Base-by-base conservation (phyloP, 2,329 filamentous ascomycete species). In the Scedosporium apiospermum region DNA sequence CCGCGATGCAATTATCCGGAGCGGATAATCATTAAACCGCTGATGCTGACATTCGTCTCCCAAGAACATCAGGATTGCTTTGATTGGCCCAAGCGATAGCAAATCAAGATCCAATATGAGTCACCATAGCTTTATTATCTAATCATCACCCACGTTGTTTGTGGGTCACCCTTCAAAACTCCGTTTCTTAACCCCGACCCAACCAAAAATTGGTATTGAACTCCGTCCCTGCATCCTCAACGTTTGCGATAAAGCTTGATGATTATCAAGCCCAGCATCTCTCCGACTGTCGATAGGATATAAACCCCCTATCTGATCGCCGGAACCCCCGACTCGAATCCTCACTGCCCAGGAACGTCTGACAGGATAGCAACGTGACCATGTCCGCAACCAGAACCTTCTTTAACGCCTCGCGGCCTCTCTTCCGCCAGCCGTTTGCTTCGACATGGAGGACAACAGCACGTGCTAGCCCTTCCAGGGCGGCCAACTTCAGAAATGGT, bases 381-480 rank as follows among this genome's bases (percentile, higher is more conserved):
- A 63, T 63, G 62, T 60, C 78, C 65, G 74, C 79, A 67, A 75
- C 80, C 49, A 77, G 73, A 66, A 75, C 75, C 71, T 71, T 85
- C 71, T 75, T 82, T 76, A 80, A 80, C 74, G 78, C 80, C 69
- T 75, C 80, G 71, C 80, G 82, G 70, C 84, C 82, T 60, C 72
- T 80, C 68, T 80, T 85, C 78, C 80, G 80, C 71, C 80, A 83
- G 72, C 76, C 76, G 72, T 73, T 77, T 71, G 80, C 80, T 69
- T 78, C 77, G 73, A 79, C 74, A 68, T 61, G 49, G 49, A 70
- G 78, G 34, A 38, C 34, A 38, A 38, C 34, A 74, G 46, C 62
- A 77, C 79, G 79, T 71, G 80, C 82, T 71, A 76, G 75, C 73
- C 73, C 77, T 70, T 80, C 80, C 69, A 78, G 76, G 73, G 78